These are phyloP conservation scores for Fusarium palustre DNA, from an alignment of 2,329 filamentous ascomycete genomes.

Conservation along the genomic window DNA sequence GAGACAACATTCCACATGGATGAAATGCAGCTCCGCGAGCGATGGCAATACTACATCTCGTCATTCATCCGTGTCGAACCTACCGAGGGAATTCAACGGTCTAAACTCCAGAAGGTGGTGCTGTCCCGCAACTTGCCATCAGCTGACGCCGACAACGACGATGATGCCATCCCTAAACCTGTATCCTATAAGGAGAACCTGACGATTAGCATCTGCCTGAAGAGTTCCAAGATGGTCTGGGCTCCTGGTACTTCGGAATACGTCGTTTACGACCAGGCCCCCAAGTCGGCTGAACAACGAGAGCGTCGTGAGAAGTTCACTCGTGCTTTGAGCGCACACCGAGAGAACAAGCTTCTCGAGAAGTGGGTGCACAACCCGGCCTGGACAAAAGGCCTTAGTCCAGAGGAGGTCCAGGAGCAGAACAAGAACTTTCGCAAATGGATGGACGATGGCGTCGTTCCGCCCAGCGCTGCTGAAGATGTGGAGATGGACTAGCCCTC, in stretches of 20 bases:
- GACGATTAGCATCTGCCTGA: slow-evolving; percentile 78
- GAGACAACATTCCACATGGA: slow-evolving; percentile 87
- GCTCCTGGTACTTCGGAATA: slow-evolving; percentile 76
- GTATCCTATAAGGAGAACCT: slow-evolving; percentile 75
- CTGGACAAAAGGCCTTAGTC: slow-evolving; percentile 82
- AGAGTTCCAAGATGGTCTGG: slow-evolving; percentile 84
- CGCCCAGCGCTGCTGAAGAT: slow-evolving; percentile 51
- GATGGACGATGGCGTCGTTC: slow-evolving; percentile 62
- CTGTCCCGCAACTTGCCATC: slow-evolving; percentile 77
- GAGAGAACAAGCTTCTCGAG: slow-evolving; percentile 77
- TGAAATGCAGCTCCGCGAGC: slow-evolving; percentile 83
- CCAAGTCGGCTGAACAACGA: slow-evolving; percentile 75
- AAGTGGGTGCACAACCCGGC: slow-evolving; percentile 85
- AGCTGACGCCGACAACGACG: slow-evolving; percentile 71
- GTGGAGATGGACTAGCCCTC: slow-evolving; percentile 50
- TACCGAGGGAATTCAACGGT: slow-evolving; percentile 80
- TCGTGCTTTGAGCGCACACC: slow-evolving; percentile 68
- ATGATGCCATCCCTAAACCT: slow-evolving; percentile 70
- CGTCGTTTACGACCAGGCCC: slow-evolving; percentile 76
- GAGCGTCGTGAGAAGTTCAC: slow-evolving; percentile 62
- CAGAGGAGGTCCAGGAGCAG: slow-evolving; percentile 79
- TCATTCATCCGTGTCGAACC: slow-evolving; percentile 90
- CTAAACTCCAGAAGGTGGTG: slow-evolving; percentile 74
- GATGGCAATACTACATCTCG: slow-evolving; percentile 96
- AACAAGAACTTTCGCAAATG: slow-evolving; percentile 73